Conservation (phyloP, 352 stramenopile genomes). For the Globisporangium nagaii region DNA sequence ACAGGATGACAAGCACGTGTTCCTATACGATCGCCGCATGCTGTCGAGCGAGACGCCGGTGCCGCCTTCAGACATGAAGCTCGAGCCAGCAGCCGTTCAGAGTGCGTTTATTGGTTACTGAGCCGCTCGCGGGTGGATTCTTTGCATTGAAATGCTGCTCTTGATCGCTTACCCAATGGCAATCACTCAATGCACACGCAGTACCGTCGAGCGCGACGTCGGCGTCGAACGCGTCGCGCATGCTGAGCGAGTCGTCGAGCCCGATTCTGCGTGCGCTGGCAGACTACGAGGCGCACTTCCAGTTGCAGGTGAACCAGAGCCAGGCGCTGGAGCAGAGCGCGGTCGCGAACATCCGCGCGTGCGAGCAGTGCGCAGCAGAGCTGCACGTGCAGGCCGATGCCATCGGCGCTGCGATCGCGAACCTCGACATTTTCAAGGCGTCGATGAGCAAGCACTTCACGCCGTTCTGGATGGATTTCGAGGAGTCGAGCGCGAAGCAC, state of each 20-base stretch:
- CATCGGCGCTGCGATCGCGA: slow-evolving; percentile 68
- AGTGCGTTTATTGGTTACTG: too few relatives aligned
- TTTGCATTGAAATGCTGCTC: too few relatives aligned
- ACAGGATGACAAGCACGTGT: slow-evolving; percentile 61
- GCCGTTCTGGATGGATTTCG: slow-evolving; percentile 79
- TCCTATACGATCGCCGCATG: slow-evolving; percentile 79
- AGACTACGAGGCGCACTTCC: slow-evolving; percentile 81
- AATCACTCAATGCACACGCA: too few relatives aligned
- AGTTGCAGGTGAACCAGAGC: slow-evolving; percentile 68
- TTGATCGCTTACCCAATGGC: too few relatives aligned
- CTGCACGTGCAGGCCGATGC: slow-evolving; percentile 64
- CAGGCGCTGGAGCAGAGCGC: slow-evolving; percentile 49
- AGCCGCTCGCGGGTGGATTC: too few relatives aligned
- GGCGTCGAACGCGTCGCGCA: slow-evolving; percentile 60
- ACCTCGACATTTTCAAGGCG: slow-evolving; percentile 75
- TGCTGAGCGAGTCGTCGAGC: slow-evolving; percentile 74
- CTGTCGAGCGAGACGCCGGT: slow-evolving; percentile 57
- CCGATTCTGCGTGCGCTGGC: slow-evolving; percentile 71
- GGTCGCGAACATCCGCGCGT: slow-evolving; percentile 45
- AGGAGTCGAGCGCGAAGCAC: slow-evolving; percentile 47
- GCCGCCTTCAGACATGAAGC: slow-evolving; percentile 37
- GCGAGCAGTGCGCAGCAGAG: slow-evolving; percentile 44
- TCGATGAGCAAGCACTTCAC: slow-evolving; percentile 81
- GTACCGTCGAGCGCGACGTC: slow-evolving; percentile 45
- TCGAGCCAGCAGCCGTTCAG: slow-evolving; percentile 8